phyloP scores from a whole-genome alignment of 345 rosid genomes.

The rapeseed (Brassica napus) region DNA sequence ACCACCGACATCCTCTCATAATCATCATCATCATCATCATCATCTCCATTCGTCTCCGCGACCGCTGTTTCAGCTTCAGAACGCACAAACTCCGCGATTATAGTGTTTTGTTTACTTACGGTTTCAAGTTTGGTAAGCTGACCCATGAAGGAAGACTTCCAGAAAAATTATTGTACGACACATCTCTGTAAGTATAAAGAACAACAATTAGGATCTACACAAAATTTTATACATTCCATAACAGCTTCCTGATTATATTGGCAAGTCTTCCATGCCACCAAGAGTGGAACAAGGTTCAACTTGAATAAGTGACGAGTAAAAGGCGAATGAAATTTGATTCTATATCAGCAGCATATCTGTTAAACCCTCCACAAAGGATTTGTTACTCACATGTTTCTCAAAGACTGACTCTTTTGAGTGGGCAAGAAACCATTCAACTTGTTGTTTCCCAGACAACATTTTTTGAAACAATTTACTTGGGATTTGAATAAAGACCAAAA shows the following conservation, averaged over 20 bases:
- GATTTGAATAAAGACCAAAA: constrained; percentile 10
- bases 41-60: no score
- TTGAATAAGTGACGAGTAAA: neutral
- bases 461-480: neutral
- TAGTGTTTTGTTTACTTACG: constrained; percentile 46
- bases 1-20: no score
- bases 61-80: no score
- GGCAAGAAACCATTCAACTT: constrained; percentile 60
- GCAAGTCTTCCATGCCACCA: constrained; percentile 17
- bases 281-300: neutral
- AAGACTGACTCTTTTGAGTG: constrained; percentile 43
- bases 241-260: neutral
- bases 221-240: neutral
- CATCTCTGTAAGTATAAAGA: constrained; percentile 55
- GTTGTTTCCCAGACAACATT: constrained; percentile 46
- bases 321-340: no score
- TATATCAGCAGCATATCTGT: no score
- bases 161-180: constrained; percentile 64
- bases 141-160: constrained; percentile 80
- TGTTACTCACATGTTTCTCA: constrained; percentile 58
- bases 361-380: neutral
- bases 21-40: no score
- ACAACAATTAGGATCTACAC: constrained; percentile 1
- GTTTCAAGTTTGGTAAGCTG: constrained; percentile 40
- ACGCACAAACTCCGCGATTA: no score